Percentiles rank a stretch among this genome's conserved stretches.
phyloP scores from a whole-genome alignment of 2,329 filamentous ascomycete genomes.

The Trichoderma citrinoviride region DNA sequence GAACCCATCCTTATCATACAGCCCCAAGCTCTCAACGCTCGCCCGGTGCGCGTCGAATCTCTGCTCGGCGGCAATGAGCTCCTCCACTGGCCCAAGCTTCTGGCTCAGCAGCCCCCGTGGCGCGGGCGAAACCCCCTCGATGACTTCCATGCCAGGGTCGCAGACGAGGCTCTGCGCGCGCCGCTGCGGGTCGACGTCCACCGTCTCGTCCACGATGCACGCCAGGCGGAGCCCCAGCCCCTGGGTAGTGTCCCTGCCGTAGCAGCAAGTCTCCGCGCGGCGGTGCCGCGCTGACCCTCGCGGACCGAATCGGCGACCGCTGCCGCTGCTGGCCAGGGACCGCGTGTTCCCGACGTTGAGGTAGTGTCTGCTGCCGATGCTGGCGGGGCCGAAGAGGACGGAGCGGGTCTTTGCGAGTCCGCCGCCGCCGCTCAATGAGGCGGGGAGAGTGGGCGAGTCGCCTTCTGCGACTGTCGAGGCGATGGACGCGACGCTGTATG shows the following conservation, averaged over 20 bases:
- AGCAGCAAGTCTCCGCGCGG: conserved; percentile 23
- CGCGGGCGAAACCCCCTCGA: not conserved
- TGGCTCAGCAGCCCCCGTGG: conserved; percentile 17
- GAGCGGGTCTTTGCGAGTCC: not conserved
- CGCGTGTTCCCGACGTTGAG: conserved; percentile 41
- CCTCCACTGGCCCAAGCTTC: conserved; percentile 31
- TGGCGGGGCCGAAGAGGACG: conserved; percentile 25
- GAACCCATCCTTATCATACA: conserved; percentile 49
- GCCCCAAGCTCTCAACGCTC: conserved; percentile 41
- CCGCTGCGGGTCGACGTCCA: conserved; percentile 14
- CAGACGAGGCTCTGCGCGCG: conserved; percentile 24
- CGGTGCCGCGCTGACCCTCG: conserved; percentile 8
- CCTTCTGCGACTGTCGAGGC: conserved; percentile 32
- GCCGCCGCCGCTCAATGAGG: not conserved
- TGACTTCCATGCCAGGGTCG: conserved; percentile 20
- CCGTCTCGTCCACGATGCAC: conserved; percentile 21
- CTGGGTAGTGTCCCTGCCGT: conserved; percentile 33
- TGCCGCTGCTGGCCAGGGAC: conserved; percentile 23
- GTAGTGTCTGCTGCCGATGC: conserved; percentile 47
- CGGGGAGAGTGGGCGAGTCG: conserved; percentile 42
- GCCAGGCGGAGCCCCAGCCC: conserved; percentile 24
- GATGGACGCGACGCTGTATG: conserved; percentile 42
- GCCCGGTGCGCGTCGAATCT: conserved; percentile 25
- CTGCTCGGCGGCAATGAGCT: conserved; percentile 29
- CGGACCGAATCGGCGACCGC: conserved; percentile 9